phyloP scores from a whole-genome alignment of 768 basidiomycete genomes.

The Boletus subparvulus region DNA sequence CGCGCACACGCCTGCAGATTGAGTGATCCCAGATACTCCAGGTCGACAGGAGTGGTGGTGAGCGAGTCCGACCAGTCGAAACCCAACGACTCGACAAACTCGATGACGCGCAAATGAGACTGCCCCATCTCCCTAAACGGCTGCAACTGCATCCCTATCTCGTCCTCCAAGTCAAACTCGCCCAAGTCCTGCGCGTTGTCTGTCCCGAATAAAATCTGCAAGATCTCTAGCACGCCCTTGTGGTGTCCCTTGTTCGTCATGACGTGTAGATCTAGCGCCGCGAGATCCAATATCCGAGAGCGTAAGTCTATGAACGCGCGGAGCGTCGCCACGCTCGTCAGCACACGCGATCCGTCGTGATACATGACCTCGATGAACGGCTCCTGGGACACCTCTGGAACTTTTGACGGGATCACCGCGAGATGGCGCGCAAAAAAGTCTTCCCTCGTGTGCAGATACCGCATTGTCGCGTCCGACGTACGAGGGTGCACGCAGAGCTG shows the following conservation, averaged over 20 bases:
- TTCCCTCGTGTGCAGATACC: slow-evolving; percentile 84
- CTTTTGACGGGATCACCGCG: slow-evolving; percentile 66
- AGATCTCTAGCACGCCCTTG: slow-evolving; percentile 69
- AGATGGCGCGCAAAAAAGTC: slow-evolving; percentile 89
- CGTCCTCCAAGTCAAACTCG: slow-evolving; percentile 40
- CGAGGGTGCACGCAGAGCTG: slow-evolving; percentile 86
- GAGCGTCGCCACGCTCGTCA: slow-evolving; percentile 66
- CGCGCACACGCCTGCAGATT: slow-evolving; percentile 71
- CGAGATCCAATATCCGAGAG: slow-evolving; percentile 81
- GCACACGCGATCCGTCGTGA: slow-evolving; percentile 65
- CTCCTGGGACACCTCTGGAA: slow-evolving; percentile 49
- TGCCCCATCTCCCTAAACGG: slow-evolving; percentile 76
- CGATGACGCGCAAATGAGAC: slow-evolving; percentile 81
- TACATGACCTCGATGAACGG: slow-evolving; percentile 62
- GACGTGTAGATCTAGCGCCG: slow-evolving; percentile 85
- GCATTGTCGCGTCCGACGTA: slow-evolving; percentile 77
- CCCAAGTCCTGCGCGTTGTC: slow-evolving; percentile 48
- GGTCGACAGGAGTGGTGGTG: slow-evolving; percentile 51
- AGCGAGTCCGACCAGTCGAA: slow-evolving; percentile 87
- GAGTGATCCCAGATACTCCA: slow-evolving; percentile 64
- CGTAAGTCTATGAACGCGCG: slow-evolving; percentile 79
- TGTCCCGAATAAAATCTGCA: slow-evolving; percentile 80
- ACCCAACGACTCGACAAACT: slow-evolving; percentile 81
- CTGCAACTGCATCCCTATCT: slow-evolving; percentile 38
- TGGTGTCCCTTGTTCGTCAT: slow-evolving; percentile 75